Percentiles rank a stretch among this genome's conserved stretches.
Evolutionary conservation across 129 eudicot species (phyloP).

Genomic region (Erigeron canadensis): DNA sequence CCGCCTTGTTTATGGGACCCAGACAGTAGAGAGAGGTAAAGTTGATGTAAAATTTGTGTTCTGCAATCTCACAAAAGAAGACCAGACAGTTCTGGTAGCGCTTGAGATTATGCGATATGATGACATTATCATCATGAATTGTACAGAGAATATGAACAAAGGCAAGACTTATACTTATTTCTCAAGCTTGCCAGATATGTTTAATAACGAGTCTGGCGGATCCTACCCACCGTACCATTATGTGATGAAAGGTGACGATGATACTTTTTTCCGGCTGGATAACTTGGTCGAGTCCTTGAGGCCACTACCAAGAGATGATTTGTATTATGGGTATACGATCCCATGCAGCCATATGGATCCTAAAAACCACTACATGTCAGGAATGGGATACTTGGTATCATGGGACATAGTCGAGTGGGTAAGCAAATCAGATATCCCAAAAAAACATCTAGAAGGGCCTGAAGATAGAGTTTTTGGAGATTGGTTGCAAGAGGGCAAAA

Average conservation of each 20-base stretch:
- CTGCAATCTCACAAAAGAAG: constrained; percentile 92
- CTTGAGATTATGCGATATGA: constrained; percentile 81
- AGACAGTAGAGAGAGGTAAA: constrained; percentile 42
- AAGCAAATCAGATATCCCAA: constrained; percentile 61
- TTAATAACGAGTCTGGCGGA: constrained; percentile 21
- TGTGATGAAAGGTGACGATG: constrained; percentile 86
- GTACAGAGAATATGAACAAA: constrained; percentile 86
- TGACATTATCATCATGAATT: constrained; percentile 84
- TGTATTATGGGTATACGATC: constrained; percentile 87
- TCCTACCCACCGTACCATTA: constrained; percentile 80
- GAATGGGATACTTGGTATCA: constrained; percentile 83
- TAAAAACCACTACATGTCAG: constrained; percentile 79
- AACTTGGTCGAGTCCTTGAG: constrained; percentile 58
- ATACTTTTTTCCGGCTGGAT: constrained; percentile 60
- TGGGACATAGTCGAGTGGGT: constrained; percentile 95
- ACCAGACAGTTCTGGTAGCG: constrained; percentile 74
- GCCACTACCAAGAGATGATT: constrained; percentile 70
- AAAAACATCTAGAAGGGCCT: constrained; percentile 61
- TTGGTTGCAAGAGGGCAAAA: constrained; percentile 63
- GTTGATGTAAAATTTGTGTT: constrained; percentile 85
- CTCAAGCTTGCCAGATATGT: constrained; percentile 76
- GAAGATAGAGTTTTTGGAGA: constrained; percentile 82
- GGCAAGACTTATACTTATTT: constrained; percentile 87
- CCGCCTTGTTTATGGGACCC: constrained; percentile 78
- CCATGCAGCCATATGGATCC: constrained; percentile 90